phyloP scores from a whole-genome alignment of 2,329 filamentous ascomycete species.

The Cadophora sp. region DNA sequence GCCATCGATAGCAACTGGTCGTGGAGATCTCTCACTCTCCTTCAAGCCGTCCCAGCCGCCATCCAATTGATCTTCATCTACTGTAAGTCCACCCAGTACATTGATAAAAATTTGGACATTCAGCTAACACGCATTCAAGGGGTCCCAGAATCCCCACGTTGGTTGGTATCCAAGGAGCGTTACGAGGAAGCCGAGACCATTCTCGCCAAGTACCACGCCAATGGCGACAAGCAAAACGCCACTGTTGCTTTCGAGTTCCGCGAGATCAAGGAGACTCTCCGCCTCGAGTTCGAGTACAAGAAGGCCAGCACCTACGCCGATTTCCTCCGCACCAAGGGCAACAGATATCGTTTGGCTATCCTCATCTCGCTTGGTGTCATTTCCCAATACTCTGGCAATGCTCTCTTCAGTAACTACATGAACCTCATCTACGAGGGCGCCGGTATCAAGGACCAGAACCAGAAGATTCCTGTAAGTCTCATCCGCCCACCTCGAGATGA shows the following conservation, averaged over 20 bases:
- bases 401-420: constrained; percentile 71
- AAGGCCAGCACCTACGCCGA: constrained; percentile 62
- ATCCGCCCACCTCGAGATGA: too few relatives aligned
- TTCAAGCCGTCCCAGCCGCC: constrained; percentile 67
- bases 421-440: constrained; percentile 66
- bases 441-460: constrained; percentile 55
- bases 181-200: constrained; percentile 59
- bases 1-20: constrained; percentile 66
- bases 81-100: constrained; percentile 43
- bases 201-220: constrained; percentile 62
- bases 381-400: constrained; percentile 73
- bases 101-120: neutral
- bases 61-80: constrained; percentile 71
- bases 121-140: constrained; percentile 17
- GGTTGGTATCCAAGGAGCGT: constrained; percentile 63
- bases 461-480: constrained; percentile 53
- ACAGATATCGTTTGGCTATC: constrained; percentile 68
- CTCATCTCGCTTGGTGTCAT: constrained; percentile 69
- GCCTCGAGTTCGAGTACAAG: constrained; percentile 49
- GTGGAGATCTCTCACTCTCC: constrained; percentile 70
- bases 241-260: constrained; percentile 56
- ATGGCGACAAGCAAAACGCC: constrained; percentile 57
- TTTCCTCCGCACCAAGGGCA: constrained; percentile 59
- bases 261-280: constrained; percentile 42
- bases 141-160: constrained; percentile 66